Base-by-base conservation (phyloP, 495 filamentous ascomycete species). In the Lentithecium fluviatile region DNA sequence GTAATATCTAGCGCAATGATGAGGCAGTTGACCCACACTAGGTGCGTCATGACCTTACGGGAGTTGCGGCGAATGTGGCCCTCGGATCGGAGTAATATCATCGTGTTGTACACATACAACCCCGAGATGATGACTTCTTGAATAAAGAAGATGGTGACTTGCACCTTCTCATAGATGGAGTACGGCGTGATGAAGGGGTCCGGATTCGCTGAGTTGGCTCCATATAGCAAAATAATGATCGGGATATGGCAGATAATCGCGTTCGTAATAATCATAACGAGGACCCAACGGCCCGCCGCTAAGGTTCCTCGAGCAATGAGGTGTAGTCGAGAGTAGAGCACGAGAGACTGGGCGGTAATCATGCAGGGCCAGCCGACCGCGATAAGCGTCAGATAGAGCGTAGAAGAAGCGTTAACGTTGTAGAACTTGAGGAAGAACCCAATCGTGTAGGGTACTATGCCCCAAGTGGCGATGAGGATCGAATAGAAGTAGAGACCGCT, bases 1-100 rank as follows among this genome's bases (percentile, higher is more conserved):
- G 64, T 60, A 17, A 69, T 59, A 34, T 68, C 64, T 34, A 67
- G 59, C 2, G 59, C 47, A 38, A 73, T 68, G 50, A 69, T 68
- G 2, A 66, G 47, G 29, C 70, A 19, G 34, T 73, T 66, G 34
- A 73, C 65, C 34, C 52, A 62, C 8, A 73, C 62, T 8, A 73
- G 66, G 54, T 63, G 49, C 15, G 20, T 56, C 43, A 58, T 58
- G 1, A 64, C 56, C 20, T n/a, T 54, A 24, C 61, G 25, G 1
- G 29, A 50, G 10, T 52, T 54, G 17, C 46, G 51, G 26, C 51
- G 46, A n/a, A 55, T 55, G 29, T 55, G 24, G 46, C 56, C 48
- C 43, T 58, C 56, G 7, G 42, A 54, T 6, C 61, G 46, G 1
- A 62, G 59, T 2, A 62, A 7, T 17, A 23, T 17, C 26, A 53